Evolutionary conservation across 169 alveolate species (phyloP).

Genomic region (Theileria orientalis): DNA sequence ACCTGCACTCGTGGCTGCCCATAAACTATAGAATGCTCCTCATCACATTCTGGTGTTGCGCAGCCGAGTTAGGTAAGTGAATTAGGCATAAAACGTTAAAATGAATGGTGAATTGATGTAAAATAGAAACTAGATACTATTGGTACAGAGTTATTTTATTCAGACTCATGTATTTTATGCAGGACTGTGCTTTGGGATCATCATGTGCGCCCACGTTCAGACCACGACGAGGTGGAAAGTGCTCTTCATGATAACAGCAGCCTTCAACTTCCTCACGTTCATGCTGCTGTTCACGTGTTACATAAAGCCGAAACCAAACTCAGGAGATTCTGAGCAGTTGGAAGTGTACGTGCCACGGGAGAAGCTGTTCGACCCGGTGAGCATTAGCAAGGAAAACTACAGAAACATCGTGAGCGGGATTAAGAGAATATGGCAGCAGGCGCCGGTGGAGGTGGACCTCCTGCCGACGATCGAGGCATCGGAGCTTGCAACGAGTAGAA

Average conservation of each 20-base stretch:
- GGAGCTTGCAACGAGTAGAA: not conserved
- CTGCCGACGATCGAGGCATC: not conserved
- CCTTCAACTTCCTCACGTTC: constrained; percentile 24
- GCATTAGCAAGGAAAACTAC: constrained; percentile 6
- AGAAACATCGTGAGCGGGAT: not conserved
- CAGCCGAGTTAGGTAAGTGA: constrained; percentile 46
- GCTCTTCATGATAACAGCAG: constrained; percentile 43
- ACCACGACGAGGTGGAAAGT: constrained; percentile 38
- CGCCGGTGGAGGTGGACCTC: not conserved
- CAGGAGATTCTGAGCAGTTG: not conserved
- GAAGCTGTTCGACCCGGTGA: constrained; percentile 31
- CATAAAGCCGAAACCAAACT: not conserved
- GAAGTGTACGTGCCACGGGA: not conserved
- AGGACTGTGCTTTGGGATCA: constrained; percentile 16
- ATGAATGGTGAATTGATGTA: constrained; percentile 3
- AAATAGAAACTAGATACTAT: not conserved
- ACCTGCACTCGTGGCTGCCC: constrained; percentile 62
- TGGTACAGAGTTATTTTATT: not conserved
- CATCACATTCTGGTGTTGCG: constrained; percentile 49
- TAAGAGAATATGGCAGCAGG: not conserved
- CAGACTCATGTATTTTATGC: not conserved
- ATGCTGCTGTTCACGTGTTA: constrained; percentile 24
- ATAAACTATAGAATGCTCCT: constrained; percentile 28
- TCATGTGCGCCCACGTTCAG: constrained; percentile 46
- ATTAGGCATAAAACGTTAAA: too few relatives aligned